Evolutionary conservation across 1,284 basidiomycete genomes (phyloP).

Genomic region (Ganoderma lucidum): DNA sequence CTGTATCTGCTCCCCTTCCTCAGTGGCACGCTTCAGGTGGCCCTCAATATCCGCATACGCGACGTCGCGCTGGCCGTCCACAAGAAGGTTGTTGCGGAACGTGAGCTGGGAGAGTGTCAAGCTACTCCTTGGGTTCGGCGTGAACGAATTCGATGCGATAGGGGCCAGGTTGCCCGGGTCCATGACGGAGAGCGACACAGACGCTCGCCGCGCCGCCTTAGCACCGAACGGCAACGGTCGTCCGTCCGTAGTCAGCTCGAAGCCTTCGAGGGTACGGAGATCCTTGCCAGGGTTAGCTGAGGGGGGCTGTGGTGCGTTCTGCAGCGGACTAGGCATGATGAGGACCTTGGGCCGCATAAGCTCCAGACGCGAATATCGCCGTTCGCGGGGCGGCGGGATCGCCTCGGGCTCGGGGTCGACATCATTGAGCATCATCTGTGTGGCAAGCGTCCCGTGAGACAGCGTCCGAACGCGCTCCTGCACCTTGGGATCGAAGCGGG

Average conservation of each 20-base stretch:
- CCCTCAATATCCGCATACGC: slow-evolving; percentile 66
- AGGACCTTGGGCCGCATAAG: slow-evolving; percentile 83
- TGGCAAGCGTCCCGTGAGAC: slow-evolving; percentile 73
- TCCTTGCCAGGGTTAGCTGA: slow-evolving; percentile 38
- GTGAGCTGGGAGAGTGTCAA: slow-evolving; percentile 80
- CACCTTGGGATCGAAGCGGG: slow-evolving; percentile 77
- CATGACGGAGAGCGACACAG: slow-evolving; percentile 45
- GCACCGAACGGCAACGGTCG: slow-evolving; percentile 75
- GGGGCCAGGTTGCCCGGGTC: slow-evolving; percentile 31
- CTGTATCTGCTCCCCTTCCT: slow-evolving; percentile 74
- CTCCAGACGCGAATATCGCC: slow-evolving; percentile 74
- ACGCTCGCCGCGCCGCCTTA: slow-evolving; percentile 58
- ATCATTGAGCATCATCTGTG: slow-evolving; percentile 67
- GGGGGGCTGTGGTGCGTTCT: slow-evolving; percentile 49
- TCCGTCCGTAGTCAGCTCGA: slow-evolving; percentile 68
- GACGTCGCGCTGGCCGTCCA: slow-evolving; percentile 70
- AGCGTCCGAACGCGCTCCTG: slow-evolving; percentile 64
- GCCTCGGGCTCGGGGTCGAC: slow-evolving; percentile 43
- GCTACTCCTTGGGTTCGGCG: slow-evolving; percentile 76
- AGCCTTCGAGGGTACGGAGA: slow-evolving; percentile 58
- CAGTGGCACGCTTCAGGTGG: slow-evolving; percentile 66
- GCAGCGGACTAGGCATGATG: slow-evolving; percentile 86
- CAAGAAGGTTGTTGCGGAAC: slow-evolving; percentile 77
- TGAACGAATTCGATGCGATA: slow-evolving; percentile 69
- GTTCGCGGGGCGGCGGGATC: slow-evolving; percentile 46